Base-by-base conservation (phyloP, 306 rosid genomes). In the Amphicarpaea edgeworthii region DNA sequence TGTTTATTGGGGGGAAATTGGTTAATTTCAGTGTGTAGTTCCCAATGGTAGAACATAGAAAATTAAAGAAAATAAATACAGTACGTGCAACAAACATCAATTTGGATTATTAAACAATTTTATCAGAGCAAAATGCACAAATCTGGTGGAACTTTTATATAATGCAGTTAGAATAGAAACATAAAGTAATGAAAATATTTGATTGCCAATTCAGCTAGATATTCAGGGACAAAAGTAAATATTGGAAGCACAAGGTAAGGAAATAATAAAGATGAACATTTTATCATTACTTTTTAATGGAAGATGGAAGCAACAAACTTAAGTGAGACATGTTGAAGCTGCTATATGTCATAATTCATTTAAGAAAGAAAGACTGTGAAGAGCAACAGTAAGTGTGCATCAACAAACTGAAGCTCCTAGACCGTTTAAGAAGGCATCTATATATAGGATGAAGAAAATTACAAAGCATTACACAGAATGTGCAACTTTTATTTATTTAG, bases 11-110 rank as follows among this genome's bases (percentile, higher is more conserved):
- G 12, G 66, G 45, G 7, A 61, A 61, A 32, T 55, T 61, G 8
- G 8, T 3, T 15, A n/a, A 60, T 60, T 59, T 59, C 42, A 14
- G n/a, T 61, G 46, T n/a, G 14, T 15, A 3, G 47, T 16, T 16
- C 72, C 26, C 37, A 17, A 26, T 26, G 20, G 49, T 28, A 64
- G 70, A 54, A 76, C 19, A 76, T 21, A 49, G 17, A 50, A 72
- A 71, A 65, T 15, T 11, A 11, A 14, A 51, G 2, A 42, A 77
- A 57, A 49, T 28, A 40, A 54, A 23, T 50, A 62, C 42, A 20
- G 16, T 8, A 17, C 5, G 26, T 53, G 61, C 61, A 32, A 54
- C 60, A 46, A 32, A 54, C 60, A 46, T 19, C 79, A 70, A 64
- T 15, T 63, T 12, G 63, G 57, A 45, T 26, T 9, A 42, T 14